Evolutionary conservation across 2,329 filamentous ascomycete species (phyloP).

Genomic region (Alternaria triticina): DNA sequence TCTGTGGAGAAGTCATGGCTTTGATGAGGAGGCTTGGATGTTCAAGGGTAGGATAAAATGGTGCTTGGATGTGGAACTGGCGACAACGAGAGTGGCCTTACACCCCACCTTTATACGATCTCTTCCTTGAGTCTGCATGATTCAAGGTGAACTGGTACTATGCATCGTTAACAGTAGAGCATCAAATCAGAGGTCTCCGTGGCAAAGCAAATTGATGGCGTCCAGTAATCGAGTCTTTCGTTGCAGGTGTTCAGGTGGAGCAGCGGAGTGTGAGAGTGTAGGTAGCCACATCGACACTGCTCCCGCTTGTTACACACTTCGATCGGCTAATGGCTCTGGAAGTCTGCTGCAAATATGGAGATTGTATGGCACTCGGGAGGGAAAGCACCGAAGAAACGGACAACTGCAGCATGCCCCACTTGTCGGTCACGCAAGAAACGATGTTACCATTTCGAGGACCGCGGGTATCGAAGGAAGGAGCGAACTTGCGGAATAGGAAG

Average conservation of each 20-base stretch:
- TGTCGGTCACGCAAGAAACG: slow-evolving; percentile 8
- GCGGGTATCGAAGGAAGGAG: not conserved
- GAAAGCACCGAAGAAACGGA: not conserved
- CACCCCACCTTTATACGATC: not conserved
- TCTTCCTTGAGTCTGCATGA: not conserved
- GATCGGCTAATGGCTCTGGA: not conserved
- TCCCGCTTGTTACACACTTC: not conserved
- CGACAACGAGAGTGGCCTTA: not conserved
- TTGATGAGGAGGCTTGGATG: not conserved
- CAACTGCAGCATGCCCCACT: not conserved
- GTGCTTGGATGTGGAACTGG: not conserved
- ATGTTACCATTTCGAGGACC: not conserved
- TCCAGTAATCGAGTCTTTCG: not conserved
- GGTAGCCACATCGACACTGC: not conserved
- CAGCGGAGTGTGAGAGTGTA: not conserved
- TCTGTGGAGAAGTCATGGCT: not conserved
- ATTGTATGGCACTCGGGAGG: slow-evolving; percentile 3
- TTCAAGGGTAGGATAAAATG: not conserved
- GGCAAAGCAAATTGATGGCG: not conserved
- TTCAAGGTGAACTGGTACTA: not conserved
- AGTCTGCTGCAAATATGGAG: not conserved
- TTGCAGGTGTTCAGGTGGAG: not conserved
- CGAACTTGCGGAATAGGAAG: not conserved
- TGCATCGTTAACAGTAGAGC: not conserved
- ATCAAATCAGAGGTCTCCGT: not conserved